phyloP scores from a whole-genome alignment of 768 basidiomycete genomes.

The Termitomyces sp. region DNA sequence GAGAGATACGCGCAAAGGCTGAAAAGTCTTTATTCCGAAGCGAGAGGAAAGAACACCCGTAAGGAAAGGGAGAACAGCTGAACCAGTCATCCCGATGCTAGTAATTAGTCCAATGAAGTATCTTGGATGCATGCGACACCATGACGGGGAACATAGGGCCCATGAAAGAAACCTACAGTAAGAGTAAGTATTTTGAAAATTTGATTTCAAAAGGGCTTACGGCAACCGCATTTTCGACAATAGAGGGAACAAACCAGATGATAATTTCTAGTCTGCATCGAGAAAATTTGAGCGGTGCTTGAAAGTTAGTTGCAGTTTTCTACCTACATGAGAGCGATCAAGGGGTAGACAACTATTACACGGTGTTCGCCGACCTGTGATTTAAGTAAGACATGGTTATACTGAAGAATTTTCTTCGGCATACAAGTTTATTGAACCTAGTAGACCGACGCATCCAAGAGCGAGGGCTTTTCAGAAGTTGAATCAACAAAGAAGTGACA shows the following conservation, averaged over 20 bases:
- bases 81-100: slow-evolving; percentile 27
- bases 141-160: slow-evolving; percentile 51
- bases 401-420: not conserved
- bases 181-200: not conserved
- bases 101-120: slow-evolving; percentile 36
- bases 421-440: slow-evolving; percentile 41
- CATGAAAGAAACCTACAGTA: slow-evolving; percentile 31
- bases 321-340: slow-evolving; percentile 26
- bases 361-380: slow-evolving; percentile 20
- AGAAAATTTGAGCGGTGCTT: not conserved
- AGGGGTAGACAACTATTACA: slow-evolving; percentile 3
- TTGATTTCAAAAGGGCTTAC: slow-evolving; percentile 14
- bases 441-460: slow-evolving; percentile 43
- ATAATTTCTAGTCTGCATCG: slow-evolving; percentile 34
- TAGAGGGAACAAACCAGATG: slow-evolving; percentile 47
- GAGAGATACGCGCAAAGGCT: slow-evolving; percentile 11
- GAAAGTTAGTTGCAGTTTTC: not conserved
- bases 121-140: slow-evolving; percentile 26
- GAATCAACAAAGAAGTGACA: not conserved
- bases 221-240: slow-evolving; percentile 45
- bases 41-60: slow-evolving; percentile 11
- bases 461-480: slow-evolving; percentile 31
- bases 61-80: slow-evolving; percentile 17
- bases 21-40: slow-evolving; percentile 10
- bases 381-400: not conserved